Evolutionary conservation across 1,139 yeast genomes (phyloP), one percentile per base, ranked within the genome.

Genomic region (Suhomyces maxii): DNA sequence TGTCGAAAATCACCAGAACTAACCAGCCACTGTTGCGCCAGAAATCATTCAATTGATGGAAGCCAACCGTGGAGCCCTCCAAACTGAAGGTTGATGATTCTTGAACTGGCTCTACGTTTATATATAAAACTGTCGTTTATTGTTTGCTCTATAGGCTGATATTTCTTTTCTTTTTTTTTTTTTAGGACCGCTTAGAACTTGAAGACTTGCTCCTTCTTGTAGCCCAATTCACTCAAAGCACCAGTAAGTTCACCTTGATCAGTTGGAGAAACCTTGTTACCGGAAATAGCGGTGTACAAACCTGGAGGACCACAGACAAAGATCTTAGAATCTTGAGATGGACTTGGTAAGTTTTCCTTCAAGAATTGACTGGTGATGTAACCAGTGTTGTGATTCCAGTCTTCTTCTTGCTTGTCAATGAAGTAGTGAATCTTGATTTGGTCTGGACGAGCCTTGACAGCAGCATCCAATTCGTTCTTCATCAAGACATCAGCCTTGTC

Each of bases 211-310:
- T 87, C 91, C 75, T 88, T 86, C 68, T 81, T 71, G 82, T 80
- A 91, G 47, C 97, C 97, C 58, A 95, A 80, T 37, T 93, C 97
- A 61, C 83, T 83, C 65, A 95, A 82, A 45, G 83, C 80, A 62
- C 99, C 99, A 35, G 84, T 75, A 49, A 95, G 80, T 71, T 89
- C 97, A 69, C 99, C 99, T 76, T 93, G 99, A 64, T 91, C 98
- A 47, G 84, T 64, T 58, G 97, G 96, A 45, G 95, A 84, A 40
- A 71, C 77, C 80, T 93, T 93, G 59, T 71, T 68, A 64, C 99
- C 99, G 36, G 97, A 89, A 43, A 63, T 45, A 34, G 67, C 60
- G 45, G 55, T 54, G 60, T 60, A 61, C 56, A 63, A 54, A 14
- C 56, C 57, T 37, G 66, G 67, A 38, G 67, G 67, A 7, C 67